These are phyloP conservation scores for Penicillium desertorum DNA, from an alignment of 495 filamentous ascomycete genomes.

Conservation along the genomic window DNA sequence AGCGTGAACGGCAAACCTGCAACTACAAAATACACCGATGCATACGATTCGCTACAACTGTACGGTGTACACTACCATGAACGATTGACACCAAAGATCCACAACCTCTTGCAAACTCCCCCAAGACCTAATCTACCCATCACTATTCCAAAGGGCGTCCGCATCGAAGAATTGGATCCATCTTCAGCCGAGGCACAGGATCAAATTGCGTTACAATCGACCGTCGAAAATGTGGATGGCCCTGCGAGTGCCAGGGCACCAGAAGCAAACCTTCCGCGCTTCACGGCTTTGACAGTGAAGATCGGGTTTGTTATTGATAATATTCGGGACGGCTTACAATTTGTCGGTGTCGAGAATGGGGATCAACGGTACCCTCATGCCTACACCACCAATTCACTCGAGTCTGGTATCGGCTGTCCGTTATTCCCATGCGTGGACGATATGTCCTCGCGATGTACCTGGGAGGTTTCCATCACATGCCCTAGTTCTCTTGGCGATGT, in stretches of 20 bases:
- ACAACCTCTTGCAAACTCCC: slow-evolving; percentile 57
- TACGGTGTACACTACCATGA: slow-evolving; percentile 79
- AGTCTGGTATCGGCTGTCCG: slow-evolving; percentile 75
- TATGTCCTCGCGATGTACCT: slow-evolving; percentile 70
- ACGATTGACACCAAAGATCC: slow-evolving; percentile 65
- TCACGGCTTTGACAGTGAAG: slow-evolving; percentile 55
- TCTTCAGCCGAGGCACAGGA: slow-evolving; percentile 54
- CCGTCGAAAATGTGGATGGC: slow-evolving; percentile 41
- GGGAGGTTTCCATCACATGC: slow-evolving; percentile 84
- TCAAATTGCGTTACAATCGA: slow-evolving; percentile 43
- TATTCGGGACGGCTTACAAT: slow-evolving; percentile 83
- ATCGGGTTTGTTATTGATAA: slow-evolving; percentile 75
- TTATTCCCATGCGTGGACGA: slow-evolving; percentile 94
- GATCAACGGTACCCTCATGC: slow-evolving; percentile 85
- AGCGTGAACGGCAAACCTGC: slow-evolving; percentile 67
- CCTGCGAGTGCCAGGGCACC: slow-evolving; percentile 33
- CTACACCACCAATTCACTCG: slow-evolving; percentile 78
- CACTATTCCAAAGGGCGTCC: slow-evolving; percentile 62
- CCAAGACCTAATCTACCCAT: slow-evolving; percentile 61
- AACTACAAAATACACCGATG: slow-evolving; percentile 65
- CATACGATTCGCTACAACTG: slow-evolving; percentile 65
- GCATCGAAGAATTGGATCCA: slow-evolving; percentile 63
- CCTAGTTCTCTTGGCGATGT: slow-evolving; percentile 83
- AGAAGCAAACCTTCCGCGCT: slow-evolving; percentile 47
- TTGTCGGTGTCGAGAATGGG: slow-evolving; percentile 76